These are phyloP conservation scores for Ascomycota sp. DNA, from an alignment of 2,329 filamentous ascomycete species.

Conservation along the genomic window DNA sequence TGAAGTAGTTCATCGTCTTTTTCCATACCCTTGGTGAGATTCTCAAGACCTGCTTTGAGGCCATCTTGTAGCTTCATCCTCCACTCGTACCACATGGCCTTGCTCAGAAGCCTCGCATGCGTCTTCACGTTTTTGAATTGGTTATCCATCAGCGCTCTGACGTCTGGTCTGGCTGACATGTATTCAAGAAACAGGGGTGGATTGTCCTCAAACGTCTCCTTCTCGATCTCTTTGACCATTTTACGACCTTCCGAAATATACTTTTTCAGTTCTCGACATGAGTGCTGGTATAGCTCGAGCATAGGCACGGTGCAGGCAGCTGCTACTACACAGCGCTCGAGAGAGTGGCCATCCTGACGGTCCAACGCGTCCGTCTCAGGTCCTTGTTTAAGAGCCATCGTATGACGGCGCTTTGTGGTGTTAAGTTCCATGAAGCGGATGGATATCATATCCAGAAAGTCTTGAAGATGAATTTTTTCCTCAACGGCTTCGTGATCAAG, in stretches of 20 bases:
- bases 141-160: conserved; percentile 75
- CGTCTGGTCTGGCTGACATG: conserved; percentile 58
- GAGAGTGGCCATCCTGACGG: conserved; percentile 28
- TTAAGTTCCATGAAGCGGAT: conserved; percentile 97
- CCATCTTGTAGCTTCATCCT: conserved; percentile 67
- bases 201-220: conserved; percentile 71
- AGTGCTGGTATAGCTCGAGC: conserved; percentile 86
- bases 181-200: conserved; percentile 84
- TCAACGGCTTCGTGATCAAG: conserved; percentile 26
- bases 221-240: conserved; percentile 78
- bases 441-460: conserved; percentile 85
- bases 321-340: conserved; percentile 66
- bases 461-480: conserved; percentile 56
- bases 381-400: conserved; percentile 35
- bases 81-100: conserved; percentile 97
- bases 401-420: conserved; percentile 83
- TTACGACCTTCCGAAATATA: conserved; percentile 85
- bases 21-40: conserved; percentile 55
- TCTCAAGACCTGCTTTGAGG: conserved; percentile 57
- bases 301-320: conserved; percentile 81
- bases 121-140: conserved; percentile 97
- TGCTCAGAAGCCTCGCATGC: conserved; percentile 70
- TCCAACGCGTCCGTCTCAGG: conserved; percentile 19
- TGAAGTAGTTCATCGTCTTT: conserved; percentile 44
- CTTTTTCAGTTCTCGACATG: conserved; percentile 83